Conservation (phyloP, 2,329 filamentous ascomycete genomes). For the Aureobasidium zeae region DNA sequence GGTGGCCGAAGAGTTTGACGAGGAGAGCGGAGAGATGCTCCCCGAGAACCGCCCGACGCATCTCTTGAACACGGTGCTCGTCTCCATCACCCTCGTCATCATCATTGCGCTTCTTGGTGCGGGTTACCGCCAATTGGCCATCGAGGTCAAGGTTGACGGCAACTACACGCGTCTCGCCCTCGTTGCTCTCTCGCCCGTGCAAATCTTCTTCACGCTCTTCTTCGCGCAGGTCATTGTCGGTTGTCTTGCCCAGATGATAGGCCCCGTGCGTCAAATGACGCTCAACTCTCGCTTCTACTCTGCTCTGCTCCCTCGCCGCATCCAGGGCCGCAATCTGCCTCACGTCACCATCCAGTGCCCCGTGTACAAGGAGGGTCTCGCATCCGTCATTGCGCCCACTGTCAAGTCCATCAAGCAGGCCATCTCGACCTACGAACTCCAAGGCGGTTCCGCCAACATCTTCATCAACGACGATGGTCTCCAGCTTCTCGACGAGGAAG, state of each 20-base stretch:
- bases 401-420: conserved; percentile 69
- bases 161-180: conserved; percentile 56
- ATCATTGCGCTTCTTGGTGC: conserved; percentile 59
- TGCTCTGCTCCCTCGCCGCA: conserved; percentile 54
- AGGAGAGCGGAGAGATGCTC: conserved; percentile 59
- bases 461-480: conserved; percentile 67
- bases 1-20: conserved; percentile 53
- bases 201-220: conserved; percentile 75
- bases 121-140: conserved; percentile 59
- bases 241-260: conserved; percentile 65
- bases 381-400: conserved; percentile 65
- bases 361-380: conserved; percentile 77
- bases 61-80: conserved; percentile 59
- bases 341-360: conserved; percentile 73
- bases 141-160: conserved; percentile 57
- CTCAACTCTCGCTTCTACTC: conserved; percentile 78
- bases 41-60: conserved; percentile 58
- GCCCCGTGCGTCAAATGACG: conserved; percentile 62
- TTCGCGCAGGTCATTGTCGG: conserved; percentile 71
- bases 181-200: conserved; percentile 56
- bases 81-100: conserved; percentile 56
- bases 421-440: conserved; percentile 66
- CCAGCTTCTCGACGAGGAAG: conserved; percentile 50
- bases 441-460: conserved; percentile 69
- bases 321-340: conserved; percentile 51